A percentile compares a stretch with the other conserved stretches of the same genome.
Evolutionary conservation across 148 eudicot species (phyloP).

Genomic region (Linanthus parryae): DNA sequence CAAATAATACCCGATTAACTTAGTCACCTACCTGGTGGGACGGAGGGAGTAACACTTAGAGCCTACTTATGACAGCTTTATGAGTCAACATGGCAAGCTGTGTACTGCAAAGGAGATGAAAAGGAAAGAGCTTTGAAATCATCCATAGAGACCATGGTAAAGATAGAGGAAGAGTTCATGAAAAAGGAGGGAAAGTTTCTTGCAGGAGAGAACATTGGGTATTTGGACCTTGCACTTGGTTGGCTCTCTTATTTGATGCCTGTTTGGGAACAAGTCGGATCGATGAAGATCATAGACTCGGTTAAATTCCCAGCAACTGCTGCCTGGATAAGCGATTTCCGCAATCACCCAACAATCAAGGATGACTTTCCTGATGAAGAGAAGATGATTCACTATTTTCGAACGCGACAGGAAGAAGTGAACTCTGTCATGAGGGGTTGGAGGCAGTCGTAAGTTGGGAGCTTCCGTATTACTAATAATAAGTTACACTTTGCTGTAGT

Average conservation of each 20-base stretch:
- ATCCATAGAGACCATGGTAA: constrained; percentile 17
- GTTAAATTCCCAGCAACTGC: constrained; percentile 2
- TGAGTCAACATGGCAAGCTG: too few species aligned
- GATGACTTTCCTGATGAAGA: not conserved
- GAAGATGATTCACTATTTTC: constrained; percentile 3
- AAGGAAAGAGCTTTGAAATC: constrained; percentile 10
- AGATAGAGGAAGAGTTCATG: constrained; percentile 16
- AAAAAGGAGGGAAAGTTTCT: constrained; percentile 18
- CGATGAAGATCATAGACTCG: constrained; percentile 1
- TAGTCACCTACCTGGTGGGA: too few species aligned
- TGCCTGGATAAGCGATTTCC: constrained; percentile 2
- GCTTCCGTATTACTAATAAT: too few species aligned
- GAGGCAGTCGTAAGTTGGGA: too few species aligned
- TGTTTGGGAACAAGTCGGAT: constrained; percentile 5
- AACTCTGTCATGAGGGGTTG: too few species aligned
- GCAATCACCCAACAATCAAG: not conserved
- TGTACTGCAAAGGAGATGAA: constrained; percentile 18
- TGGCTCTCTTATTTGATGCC: constrained; percentile 9
- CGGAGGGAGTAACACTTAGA: too few species aligned
- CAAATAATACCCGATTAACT: too few species aligned
- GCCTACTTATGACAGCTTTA: too few species aligned
- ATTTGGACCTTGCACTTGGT: constrained; percentile 15
- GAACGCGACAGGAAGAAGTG: too few species aligned
- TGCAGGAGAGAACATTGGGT: constrained; percentile 27
- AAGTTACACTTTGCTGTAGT: too few species aligned